Percentiles rank a stretch among this genome's conserved stretches.
Evolutionary conservation across 1,284 basidiomycete genomes (phyloP).

Genomic region (Ganoderma sp.): DNA sequence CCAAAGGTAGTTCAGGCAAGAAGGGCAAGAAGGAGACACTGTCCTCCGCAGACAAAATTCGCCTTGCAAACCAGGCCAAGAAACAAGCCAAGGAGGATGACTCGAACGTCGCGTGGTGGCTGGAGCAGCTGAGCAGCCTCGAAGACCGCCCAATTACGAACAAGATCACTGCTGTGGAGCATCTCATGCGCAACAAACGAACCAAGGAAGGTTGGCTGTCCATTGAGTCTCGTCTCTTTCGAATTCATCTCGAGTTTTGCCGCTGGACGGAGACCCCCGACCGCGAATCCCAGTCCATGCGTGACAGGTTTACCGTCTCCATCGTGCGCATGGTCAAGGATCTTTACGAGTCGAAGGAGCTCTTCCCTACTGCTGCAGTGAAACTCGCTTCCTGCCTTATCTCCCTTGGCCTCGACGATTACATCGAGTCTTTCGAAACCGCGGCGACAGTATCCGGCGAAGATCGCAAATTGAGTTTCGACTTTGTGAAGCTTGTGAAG

Average conservation of each 20-base stretch:
- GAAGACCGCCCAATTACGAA: constrained; percentile 37
- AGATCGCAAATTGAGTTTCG: constrained; percentile 55
- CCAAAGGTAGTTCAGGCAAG: constrained; percentile 23
- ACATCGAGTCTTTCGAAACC: constrained; percentile 39
- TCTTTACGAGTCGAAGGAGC: constrained; percentile 45
- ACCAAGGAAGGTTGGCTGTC: constrained; percentile 50
- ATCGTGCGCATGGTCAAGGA: constrained; percentile 56
- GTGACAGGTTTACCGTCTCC: constrained; percentile 52
- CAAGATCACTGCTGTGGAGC: constrained; percentile 44
- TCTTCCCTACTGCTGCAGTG: constrained; percentile 47
- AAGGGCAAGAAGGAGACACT: constrained; percentile 42
- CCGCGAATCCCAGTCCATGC: constrained; percentile 42
- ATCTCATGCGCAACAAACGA: constrained; percentile 51
- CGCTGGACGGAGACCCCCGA: constrained; percentile 56
- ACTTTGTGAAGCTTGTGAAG: constrained; percentile 59
- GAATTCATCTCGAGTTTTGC: constrained; percentile 56
- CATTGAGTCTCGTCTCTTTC: constrained; percentile 57
- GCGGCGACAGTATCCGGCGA: constrained; percentile 33
- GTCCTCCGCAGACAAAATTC: constrained; percentile 49
- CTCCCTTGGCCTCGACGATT: constrained; percentile 53
- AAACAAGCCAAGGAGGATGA: constrained; percentile 49
- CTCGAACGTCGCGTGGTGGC: constrained; percentile 55
- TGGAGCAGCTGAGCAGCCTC: constrained; percentile 48
- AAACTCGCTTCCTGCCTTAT: constrained; percentile 48
- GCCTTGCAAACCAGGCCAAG: constrained; percentile 50